These are phyloP conservation scores for Xylariales sp. DNA, from an alignment of 2,329 filamentous ascomycete species.

Conservation along the genomic window DNA sequence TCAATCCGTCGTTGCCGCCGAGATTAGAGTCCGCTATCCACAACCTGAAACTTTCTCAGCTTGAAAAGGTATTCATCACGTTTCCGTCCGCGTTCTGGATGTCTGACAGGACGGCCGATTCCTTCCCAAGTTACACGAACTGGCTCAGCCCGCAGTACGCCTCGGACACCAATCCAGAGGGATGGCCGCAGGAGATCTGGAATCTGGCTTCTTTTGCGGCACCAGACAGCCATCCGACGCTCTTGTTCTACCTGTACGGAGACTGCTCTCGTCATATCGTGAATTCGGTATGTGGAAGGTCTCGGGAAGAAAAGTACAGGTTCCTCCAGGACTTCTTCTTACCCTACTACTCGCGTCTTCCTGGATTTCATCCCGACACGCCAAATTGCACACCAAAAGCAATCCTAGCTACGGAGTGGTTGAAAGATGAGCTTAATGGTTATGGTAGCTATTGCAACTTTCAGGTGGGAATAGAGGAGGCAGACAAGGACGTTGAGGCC, in stretches of 20 bases:
- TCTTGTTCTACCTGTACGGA: constrained; percentile 20
- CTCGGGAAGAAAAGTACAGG: constrained; percentile 17
- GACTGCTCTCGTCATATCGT: constrained; percentile 19
- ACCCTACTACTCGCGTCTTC: constrained; percentile 62
- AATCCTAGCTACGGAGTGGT: constrained; percentile 61
- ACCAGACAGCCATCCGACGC: constrained; percentile 14
- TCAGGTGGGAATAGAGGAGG: constrained; percentile 32
- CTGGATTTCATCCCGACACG: constrained; percentile 43
- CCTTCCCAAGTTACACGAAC: constrained; percentile 16
- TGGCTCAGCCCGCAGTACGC: constrained; percentile 16
- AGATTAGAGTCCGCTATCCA: constrained; percentile 39
- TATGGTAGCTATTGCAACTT: constrained; percentile 68
- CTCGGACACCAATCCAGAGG: constrained; percentile 13
- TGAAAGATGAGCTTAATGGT: constrained; percentile 60
- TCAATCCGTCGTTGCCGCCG: constrained; percentile 37
- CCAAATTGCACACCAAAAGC: constrained; percentile 47
- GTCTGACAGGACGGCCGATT: constrained; percentile 9
- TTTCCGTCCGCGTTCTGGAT: constrained; percentile 22
- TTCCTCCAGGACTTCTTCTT: constrained; percentile 43
- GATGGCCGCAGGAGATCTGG: constrained; percentile 20
- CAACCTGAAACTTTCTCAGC: constrained; percentile 22
- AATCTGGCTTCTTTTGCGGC: constrained; percentile 15
- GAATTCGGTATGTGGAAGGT: constrained; percentile 13
- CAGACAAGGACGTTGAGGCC: constrained; percentile 3
- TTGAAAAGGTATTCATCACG: constrained; percentile 24